Evolutionary conservation across 2,329 filamentous ascomycete genomes (phyloP).

Genomic region (Talaromyces sp.): DNA sequence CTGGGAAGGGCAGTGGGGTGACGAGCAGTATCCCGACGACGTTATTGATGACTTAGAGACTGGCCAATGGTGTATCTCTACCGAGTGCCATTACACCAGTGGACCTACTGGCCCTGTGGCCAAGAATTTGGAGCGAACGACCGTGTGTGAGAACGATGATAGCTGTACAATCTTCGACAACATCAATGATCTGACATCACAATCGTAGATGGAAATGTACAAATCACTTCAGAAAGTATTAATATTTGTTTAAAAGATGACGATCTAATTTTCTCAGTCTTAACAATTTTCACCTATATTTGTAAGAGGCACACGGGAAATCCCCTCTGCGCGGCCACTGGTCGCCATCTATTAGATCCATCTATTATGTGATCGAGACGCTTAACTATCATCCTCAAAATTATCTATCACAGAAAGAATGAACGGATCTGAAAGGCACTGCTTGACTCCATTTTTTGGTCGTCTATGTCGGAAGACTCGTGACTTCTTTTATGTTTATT

Average conservation of each 20-base stretch:
- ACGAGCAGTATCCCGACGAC: slow-evolving; percentile 10
- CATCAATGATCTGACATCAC: neutral
- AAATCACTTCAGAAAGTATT: neutral
- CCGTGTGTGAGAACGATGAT: slow-evolving; percentile 4
- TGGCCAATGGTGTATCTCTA: slow-evolving; percentile 8
- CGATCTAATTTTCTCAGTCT: neutral
- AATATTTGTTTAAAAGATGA: neutral
- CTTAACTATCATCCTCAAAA: no score
- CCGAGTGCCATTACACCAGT: slow-evolving; percentile 6
- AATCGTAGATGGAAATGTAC: neutral
- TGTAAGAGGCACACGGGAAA: no score
- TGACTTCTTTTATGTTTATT: no score
- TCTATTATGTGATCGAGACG: no score
- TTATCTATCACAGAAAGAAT: no score
- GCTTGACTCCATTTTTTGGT: no score
- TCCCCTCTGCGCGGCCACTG: no score
- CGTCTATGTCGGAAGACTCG: no score
- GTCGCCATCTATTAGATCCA: no score
- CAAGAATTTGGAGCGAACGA: slow-evolving; percentile 10
- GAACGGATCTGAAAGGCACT: no score
- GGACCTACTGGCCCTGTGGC: slow-evolving; percentile 11
- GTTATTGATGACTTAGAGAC: neutral
- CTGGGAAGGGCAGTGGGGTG: slow-evolving; percentile 10
- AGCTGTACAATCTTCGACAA: slow-evolving; percentile 24
- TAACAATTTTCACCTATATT: no score